These are phyloP conservation scores for Melampsora larici-populina DNA, from an alignment of 1,284 basidiomycete species.

Conservation along the genomic window DNA sequence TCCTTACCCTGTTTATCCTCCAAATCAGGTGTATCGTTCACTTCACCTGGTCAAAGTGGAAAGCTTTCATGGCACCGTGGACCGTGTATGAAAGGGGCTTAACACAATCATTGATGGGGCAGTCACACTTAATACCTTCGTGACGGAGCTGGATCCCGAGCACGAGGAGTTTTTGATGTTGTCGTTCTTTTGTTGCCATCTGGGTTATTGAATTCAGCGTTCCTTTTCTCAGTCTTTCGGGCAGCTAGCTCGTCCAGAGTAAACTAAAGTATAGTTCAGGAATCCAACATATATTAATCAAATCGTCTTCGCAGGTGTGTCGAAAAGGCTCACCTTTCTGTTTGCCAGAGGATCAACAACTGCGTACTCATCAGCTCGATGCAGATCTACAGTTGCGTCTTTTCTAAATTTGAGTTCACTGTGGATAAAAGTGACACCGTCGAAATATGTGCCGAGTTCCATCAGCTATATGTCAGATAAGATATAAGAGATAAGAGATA, in stretches of 20 bases:
- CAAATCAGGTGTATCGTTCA: no score
- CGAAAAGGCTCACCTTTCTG: slow-evolving; percentile 28
- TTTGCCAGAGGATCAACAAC: slow-evolving; percentile 39
- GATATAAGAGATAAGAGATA: background rate
- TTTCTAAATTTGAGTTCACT: slow-evolving; percentile 36
- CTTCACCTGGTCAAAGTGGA: no score
- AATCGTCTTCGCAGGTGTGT: background rate
- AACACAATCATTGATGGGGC: no score
- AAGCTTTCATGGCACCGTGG: no score
- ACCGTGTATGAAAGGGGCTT: no score
- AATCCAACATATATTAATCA: background rate
- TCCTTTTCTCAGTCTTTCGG: slow-evolving; percentile 33
- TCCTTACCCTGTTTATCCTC: no score
- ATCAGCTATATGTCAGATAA: background rate
- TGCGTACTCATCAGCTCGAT: slow-evolving; percentile 37
- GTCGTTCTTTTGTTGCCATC: background rate
- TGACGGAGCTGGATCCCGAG: background rate
- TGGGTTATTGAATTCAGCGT: background rate
- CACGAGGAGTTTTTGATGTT: background rate
- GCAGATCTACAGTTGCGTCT: slow-evolving; percentile 38
- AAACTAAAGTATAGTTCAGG: background rate
- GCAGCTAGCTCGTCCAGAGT: slow-evolving; percentile 38
- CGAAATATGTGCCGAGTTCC: background rate
- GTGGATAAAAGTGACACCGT: background rate
- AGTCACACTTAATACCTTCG: background rate